Conservation (phyloP, 495 filamentous ascomycete species). For the Terfezia claveryi region DNA sequence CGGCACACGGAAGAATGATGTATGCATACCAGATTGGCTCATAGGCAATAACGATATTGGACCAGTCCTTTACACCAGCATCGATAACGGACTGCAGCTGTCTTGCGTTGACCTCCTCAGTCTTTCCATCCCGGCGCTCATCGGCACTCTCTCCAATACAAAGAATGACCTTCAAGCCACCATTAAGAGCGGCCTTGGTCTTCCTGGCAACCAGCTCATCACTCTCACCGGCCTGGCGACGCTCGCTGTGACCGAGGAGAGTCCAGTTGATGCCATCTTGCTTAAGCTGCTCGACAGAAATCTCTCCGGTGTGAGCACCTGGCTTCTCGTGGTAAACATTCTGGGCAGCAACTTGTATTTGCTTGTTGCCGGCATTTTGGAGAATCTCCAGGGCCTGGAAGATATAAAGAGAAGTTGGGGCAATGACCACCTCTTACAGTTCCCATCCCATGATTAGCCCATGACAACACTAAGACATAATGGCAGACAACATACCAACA, state of each 20-base stretch:
- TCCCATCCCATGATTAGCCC: constrained; percentile 2
- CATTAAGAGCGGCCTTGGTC: constrained; percentile 72
- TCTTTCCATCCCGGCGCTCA: constrained; percentile 70
- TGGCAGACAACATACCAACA: constrained; percentile 29
- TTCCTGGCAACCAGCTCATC: constrained; percentile 78
- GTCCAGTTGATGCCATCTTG: constrained; percentile 74
- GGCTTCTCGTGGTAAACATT: constrained; percentile 94
- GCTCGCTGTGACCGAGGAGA: constrained; percentile 82
- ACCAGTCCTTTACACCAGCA: constrained; percentile 57
- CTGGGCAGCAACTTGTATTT: constrained; percentile 66
- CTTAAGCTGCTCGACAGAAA: constrained; percentile 71
- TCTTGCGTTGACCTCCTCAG: constrained; percentile 68
- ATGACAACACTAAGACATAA: not conserved
- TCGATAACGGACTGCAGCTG: constrained; percentile 47
- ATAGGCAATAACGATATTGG: constrained; percentile 87
- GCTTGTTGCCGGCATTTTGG: constrained; percentile 28
- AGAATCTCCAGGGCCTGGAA: constrained; percentile 57
- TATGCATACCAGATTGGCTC: constrained; percentile 98
- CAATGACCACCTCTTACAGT: constrained; percentile 65
- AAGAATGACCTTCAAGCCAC: constrained; percentile 73
- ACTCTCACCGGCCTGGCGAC: constrained; percentile 62
- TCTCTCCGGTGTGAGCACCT: constrained; percentile 93
- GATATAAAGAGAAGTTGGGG: constrained; percentile 79
- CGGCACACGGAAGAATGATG: too few species aligned
- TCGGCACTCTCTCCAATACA: constrained; percentile 90